Base-by-base conservation (phyloP, 2,329 filamentous ascomycete genomes). In the Aspergillus hortae region DNA sequence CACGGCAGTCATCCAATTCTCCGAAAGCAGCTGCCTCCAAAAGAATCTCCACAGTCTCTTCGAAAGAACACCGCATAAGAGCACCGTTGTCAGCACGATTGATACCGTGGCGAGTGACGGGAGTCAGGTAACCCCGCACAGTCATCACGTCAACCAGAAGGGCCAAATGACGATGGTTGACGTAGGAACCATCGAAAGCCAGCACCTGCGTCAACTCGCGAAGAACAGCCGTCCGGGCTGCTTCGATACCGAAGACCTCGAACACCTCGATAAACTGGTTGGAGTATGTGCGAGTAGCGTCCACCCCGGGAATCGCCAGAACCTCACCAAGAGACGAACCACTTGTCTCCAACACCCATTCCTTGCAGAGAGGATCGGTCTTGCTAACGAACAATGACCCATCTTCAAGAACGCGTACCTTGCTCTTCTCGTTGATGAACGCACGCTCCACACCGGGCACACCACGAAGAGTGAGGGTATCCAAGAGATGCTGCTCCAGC, bases 51-150 rank as follows among this genome's bases (percentile, higher is more conserved):
- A 99, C 94, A 0, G 94, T 99, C 73, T 99, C 95, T 75, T 99
- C 94, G 75, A 99, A 99, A 2, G 94, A 99, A 80, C 95, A 99
- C 72, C 94, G 88, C 94, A 99, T 99, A 64, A 99, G 81, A 9
- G 94, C 95, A 78, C 94, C 94, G 56, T 95, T 99, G 68, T 99
- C 94, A 23, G 92, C 90, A 64, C 94, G 86, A 78, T 99, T 99
- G 78, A 99, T 99, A 76, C 94, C 94, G 69, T 99, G 94, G 74
- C 94, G 89, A 51, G 94, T 99, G 58, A 99, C 92, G 12, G 94
- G 92, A 72, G 96, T 96, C 65, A 99, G 86, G 64, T 88, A 87
- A 60, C 94, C 94, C 65, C 94, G 85, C 65, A 95, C 91, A 25
- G 92, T 96, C 94, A 99, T 99, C 57, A 99, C 90, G 75, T 99